These are phyloP conservation scores for Wickerhamiella bombiphila DNA, from an alignment of 805 yeast genomes.

Conservation along the genomic window DNA sequence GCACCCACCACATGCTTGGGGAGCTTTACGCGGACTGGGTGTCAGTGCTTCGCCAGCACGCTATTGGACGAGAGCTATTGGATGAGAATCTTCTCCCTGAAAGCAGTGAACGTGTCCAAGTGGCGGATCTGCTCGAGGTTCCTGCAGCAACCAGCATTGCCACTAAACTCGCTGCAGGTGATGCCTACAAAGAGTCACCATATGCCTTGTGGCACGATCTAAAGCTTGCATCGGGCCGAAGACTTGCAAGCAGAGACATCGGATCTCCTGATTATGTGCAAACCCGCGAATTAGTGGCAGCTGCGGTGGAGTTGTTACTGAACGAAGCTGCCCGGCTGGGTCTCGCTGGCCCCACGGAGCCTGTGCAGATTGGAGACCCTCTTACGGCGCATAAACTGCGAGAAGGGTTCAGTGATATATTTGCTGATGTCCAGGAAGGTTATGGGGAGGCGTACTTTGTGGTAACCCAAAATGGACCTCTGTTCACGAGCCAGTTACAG, in stretches of 20 bases:
- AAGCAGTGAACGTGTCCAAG: constrained; percentile 8
- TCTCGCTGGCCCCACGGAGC: constrained; percentile 11
- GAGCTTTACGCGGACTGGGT: constrained; percentile 12
- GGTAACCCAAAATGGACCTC: constrained; percentile 51
- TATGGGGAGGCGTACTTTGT: constrained; percentile 67
- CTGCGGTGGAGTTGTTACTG: constrained; percentile 20
- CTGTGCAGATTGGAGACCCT: constrained; percentile 9
- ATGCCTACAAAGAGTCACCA: constrained; percentile 5
- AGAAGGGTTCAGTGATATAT: constrained; percentile 19
- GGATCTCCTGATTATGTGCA: constrained; percentile 19
- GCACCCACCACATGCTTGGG: not conserved
- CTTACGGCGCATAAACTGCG: constrained; percentile 10
- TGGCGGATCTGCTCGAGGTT: constrained; percentile 9
- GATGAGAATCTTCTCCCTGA: constrained; percentile 11
- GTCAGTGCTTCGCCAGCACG: constrained; percentile 10
- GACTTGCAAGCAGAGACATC: constrained; percentile 16
- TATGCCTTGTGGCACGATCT: constrained; percentile 19
- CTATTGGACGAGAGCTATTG: constrained; percentile 10
- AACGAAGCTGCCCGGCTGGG: constrained; percentile 24
- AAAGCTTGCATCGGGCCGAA: constrained; percentile 20
- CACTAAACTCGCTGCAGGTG: constrained; percentile 8
- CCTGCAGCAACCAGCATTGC: constrained; percentile 11
- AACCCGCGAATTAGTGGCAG: constrained; percentile 20
- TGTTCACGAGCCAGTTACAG: constrained; percentile 59
- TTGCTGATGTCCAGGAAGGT: constrained; percentile 64